Evolutionary conservation across 176 grass and related monocot species (phyloP), one percentile per base, ranked within the genome.

Genomic region (Cenchrus americanus): DNA sequence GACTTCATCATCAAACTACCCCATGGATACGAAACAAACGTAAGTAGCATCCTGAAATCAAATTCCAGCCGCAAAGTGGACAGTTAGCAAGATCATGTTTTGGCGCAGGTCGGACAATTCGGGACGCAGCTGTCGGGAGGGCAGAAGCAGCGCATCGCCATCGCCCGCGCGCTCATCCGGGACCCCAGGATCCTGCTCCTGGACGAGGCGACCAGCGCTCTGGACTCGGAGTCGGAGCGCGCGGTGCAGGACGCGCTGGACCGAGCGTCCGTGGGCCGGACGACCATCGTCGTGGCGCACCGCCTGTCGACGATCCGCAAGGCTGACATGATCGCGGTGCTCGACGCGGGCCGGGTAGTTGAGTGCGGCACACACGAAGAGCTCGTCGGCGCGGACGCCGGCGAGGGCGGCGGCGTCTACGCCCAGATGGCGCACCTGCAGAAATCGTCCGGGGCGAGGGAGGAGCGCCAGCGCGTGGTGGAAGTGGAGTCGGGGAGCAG

Each of bases 111-210:
- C 0, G 83, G 88, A 18, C 88, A 89, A 72, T 82, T 89, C 47
- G 88, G 88, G 55, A 82, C 83, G 75, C 92, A 97, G 70, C 84
- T 97, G 17, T 97, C 92, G 6, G 94, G 94, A 4, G 94, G 94
- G 5, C 94, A 97, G 81, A 92, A 90, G 86, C 94, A 97, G 83
- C 90, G 94, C 32, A 89, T 97, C 62, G 92, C 94, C 73, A 94
- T 97, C 6, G 92, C 95, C 1, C 85, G 95, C 0, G 95, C 95
- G 6, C 87, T 89, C 51, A 34, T 89, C 76, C 70, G 87, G 32
- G 43, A 85, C 82, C 87, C 87, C 0, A 85, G 3, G 62, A 89
- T 89, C 61, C 53, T 89, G 62, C 77, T 85, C 8, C 70, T 89
- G 42, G 87, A 89, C 82, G 87, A 89, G 87, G 87, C 82, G n/a